phyloP scores from a whole-genome alignment of 1,284 basidiomycete genomes.

The Naganishia liquefaciens region DNA sequence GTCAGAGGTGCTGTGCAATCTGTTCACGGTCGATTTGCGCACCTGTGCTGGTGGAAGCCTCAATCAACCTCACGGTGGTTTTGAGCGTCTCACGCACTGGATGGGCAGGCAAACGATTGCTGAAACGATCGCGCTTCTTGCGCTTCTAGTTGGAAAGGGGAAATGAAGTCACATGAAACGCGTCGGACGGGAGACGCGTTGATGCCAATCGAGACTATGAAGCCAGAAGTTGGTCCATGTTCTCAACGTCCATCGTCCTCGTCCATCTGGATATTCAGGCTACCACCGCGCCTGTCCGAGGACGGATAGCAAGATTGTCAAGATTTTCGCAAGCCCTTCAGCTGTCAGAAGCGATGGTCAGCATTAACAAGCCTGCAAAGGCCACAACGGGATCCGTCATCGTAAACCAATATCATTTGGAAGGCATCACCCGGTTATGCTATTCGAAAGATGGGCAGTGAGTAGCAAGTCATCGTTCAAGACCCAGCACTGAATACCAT shows the following conservation, averaged over 20 bases:
- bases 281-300: background rate
- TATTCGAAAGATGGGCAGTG: conserved; percentile 31
- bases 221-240: too few relatives aligned
- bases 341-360: conserved; percentile 2
- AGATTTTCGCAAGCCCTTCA: background rate
- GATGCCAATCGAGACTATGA: too few relatives aligned
- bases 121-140: conserved; percentile 23
- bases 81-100: background rate
- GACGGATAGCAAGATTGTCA: background rate
- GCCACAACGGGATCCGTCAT: conserved; percentile 19
- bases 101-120: background rate
- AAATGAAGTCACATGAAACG: conserved; percentile 7
- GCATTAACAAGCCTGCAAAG: conserved; percentile 15
- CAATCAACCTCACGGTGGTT: conserved; percentile 19
- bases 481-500: background rate
- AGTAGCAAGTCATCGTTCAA: background rate
- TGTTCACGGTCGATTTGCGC: too few relatives aligned
- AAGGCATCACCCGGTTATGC: conserved; percentile 28
- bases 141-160: background rate
- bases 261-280: background rate
- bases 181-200: background rate
- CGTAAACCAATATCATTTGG: conserved; percentile 28
- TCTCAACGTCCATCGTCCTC: background rate
- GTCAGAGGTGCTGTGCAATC: too few relatives aligned
- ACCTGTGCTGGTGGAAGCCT: too few relatives aligned